Evolutionary conservation across 345 rosid genomes (phyloP).

Genomic region (Passiflora organensis): DNA sequence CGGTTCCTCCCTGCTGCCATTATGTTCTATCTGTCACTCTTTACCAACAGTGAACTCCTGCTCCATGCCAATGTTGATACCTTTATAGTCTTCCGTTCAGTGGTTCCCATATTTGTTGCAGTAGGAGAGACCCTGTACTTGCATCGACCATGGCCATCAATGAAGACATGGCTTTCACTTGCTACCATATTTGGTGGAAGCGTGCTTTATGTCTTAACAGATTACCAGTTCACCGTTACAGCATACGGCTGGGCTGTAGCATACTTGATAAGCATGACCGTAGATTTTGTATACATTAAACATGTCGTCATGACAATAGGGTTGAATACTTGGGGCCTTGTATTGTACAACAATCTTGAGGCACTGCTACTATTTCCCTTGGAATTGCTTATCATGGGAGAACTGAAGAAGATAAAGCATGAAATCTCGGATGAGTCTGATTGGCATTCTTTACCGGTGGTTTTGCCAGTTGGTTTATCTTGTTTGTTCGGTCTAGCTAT

Average conservation of each 20-base stretch:
- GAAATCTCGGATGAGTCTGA: conserved; percentile 66
- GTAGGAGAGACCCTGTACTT: conserved; percentile 79
- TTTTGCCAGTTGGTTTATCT: conserved; percentile 82
- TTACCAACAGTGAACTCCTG: conserved; percentile 94
- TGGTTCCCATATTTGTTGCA: conserved; percentile 91
- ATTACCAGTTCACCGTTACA: conserved; percentile 72
- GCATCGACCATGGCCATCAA: conserved; percentile 86
- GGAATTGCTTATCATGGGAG: conserved; percentile 93
- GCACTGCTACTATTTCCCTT: conserved; percentile 85
- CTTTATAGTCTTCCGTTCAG: conserved; percentile 87
- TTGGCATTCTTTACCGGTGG: conserved; percentile 66
- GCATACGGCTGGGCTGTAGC: conserved; percentile 94
- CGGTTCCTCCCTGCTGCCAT: conserved; percentile 89
- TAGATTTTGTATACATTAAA: conserved; percentile 98
- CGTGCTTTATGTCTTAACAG: conserved; percentile 76
- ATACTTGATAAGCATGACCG: conserved; percentile 81
- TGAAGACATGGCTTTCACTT: conserved; percentile 74
- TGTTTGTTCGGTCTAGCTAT: conserved; percentile 85
- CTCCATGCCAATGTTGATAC: conserved; percentile 97
- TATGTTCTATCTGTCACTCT: conserved; percentile 84
- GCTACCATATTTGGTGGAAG: conserved; percentile 85
- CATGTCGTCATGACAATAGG: conserved; percentile 98
- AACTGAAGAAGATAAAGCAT: conserved; percentile 77
- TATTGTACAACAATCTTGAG: conserved; percentile 89
- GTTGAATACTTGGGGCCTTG: conserved; percentile 93